A percentile compares a stretch with the other conserved stretches of the same genome.
phyloP scores from a whole-genome alignment of 1,284 basidiomycete species.

The Dichomitus squalens region DNA sequence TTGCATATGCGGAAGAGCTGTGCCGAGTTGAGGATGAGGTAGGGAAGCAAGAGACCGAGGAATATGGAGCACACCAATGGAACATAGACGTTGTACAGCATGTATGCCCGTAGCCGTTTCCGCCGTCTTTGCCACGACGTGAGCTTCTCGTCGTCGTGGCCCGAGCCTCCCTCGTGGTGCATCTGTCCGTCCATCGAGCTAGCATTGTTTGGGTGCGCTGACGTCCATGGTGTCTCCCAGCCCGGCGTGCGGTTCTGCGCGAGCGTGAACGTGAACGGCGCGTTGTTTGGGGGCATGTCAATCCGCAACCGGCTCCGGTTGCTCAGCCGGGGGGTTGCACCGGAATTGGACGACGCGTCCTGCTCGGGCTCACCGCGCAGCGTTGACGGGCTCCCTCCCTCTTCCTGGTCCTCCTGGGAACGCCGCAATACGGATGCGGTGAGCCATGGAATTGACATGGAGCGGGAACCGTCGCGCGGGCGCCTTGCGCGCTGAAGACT shows the following conservation, averaged over 20 bases:
- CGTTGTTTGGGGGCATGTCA: conserved; percentile 42
- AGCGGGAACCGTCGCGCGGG: conserved; percentile 26
- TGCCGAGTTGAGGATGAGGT: conserved; percentile 19
- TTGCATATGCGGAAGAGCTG: conserved; percentile 87
- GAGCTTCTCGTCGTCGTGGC: conserved; percentile 39
- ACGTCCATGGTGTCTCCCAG: conserved; percentile 70
- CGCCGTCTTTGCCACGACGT: conserved; percentile 47
- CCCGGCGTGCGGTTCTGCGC: conserved; percentile 61
- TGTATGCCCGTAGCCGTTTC: conserved; percentile 62
- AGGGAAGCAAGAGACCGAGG: conserved; percentile 18
- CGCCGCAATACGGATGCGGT: conserved; percentile 30
- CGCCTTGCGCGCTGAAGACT: conserved; percentile 16
- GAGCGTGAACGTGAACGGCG: conserved; percentile 56
- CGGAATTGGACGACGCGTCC: conserved; percentile 8
- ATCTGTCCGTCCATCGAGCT: conserved; percentile 1
- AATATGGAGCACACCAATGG: conserved; percentile 54
- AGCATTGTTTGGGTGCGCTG: conserved; percentile 37
- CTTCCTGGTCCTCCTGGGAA: conserved; percentile 27
- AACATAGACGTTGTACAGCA: conserved; percentile 73
- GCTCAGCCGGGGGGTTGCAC: conserved; percentile 19
- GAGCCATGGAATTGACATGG: conserved; percentile 35
- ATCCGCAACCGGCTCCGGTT: conserved; percentile 36
- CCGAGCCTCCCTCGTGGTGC: conserved; percentile 31
- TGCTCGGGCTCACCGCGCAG: conserved; percentile 18
- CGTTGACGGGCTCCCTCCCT: conserved; percentile 17